A percentile compares a stretch with the other conserved stretches of the same genome.
Conservation (phyloP, 2,329 filamentous ascomycete genomes). For the Penicillium sp. region DNA sequence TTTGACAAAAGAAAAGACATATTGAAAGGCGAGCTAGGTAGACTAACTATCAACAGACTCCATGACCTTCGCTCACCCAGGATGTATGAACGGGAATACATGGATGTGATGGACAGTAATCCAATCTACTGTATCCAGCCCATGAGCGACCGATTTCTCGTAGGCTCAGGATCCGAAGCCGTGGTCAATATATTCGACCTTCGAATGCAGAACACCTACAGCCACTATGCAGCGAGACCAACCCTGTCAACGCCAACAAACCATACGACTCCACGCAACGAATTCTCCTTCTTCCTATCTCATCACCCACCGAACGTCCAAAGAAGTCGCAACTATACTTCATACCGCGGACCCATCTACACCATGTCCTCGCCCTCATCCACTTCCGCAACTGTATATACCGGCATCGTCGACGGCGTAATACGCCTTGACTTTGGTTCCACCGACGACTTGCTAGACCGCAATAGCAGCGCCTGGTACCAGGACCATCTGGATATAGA, state of each 20-base stretch:
- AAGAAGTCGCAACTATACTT: constrained; percentile 14
- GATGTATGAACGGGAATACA: constrained; percentile 47
- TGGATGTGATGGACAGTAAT: constrained; percentile 55
- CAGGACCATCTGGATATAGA: constrained; percentile 25
- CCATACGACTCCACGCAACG: constrained; percentile 20
- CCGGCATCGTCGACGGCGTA: constrained; percentile 40
- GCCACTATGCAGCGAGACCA: constrained; percentile 25
- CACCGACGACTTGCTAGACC: constrained; percentile 38
- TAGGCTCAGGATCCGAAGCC: constrained; percentile 54
- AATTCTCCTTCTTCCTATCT: constrained; percentile 44
- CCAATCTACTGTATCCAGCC: constrained; percentile 57
- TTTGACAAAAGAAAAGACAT: background rate
- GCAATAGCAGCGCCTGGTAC: constrained; percentile 29
- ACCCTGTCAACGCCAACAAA: background rate
- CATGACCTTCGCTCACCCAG: constrained; percentile 57
- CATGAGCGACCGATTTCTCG: constrained; percentile 54
- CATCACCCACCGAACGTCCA: constrained; percentile 20
- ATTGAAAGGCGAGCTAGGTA: background rate
- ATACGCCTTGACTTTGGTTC: constrained; percentile 42
- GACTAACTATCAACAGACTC: constrained; percentile 36
- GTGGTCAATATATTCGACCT: constrained; percentile 62
- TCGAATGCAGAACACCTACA: constrained; percentile 44
- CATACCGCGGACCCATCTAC: constrained; percentile 44
- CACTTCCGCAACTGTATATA: constrained; percentile 43
- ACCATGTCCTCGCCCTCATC: constrained; percentile 43